Evolutionary conservation across 2,329 filamentous ascomycete genomes (phyloP).

Genomic region (Sporothrix schenckii): DNA sequence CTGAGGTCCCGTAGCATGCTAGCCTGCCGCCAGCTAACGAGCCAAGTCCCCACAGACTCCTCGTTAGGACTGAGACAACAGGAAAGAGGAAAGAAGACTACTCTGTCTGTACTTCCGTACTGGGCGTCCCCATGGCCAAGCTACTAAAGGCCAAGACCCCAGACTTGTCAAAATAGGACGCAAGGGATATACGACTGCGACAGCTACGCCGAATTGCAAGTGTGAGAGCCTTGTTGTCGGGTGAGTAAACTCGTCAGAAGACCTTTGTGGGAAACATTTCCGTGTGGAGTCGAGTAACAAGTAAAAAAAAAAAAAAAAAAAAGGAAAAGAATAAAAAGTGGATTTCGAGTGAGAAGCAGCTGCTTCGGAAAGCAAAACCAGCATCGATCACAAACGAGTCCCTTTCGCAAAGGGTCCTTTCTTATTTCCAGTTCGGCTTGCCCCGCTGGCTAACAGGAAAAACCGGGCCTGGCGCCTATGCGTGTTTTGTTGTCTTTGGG

Average conservation of each 20-base stretch:
- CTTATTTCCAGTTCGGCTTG: neutral
- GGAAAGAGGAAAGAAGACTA: neutral
- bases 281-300: neutral
- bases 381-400: too few species aligned
- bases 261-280: neutral
- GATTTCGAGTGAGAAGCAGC: too few species aligned
- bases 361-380: too few species aligned
- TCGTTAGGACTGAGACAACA: constrained; percentile 16
- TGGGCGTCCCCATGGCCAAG: neutral
- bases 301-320: neutral
- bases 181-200: neutral
- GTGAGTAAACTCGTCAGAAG: neutral
- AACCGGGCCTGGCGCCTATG: constrained; percentile 16
- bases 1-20: constrained; percentile 5
- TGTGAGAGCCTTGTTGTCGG: neutral
- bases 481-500: neutral
- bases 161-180: neutral
- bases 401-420: too few species aligned
- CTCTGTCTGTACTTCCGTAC: too few species aligned
- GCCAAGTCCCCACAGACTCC: constrained; percentile 1
- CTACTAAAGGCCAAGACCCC: neutral
- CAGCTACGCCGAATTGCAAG: too few species aligned
- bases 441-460: constrained; percentile 23
- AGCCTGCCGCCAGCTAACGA: neutral
- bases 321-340: neutral